These are phyloP conservation scores for Cephalotrichum gorgonifer DNA, from an alignment of 2,329 filamentous ascomycete genomes.

Conservation along the genomic window DNA sequence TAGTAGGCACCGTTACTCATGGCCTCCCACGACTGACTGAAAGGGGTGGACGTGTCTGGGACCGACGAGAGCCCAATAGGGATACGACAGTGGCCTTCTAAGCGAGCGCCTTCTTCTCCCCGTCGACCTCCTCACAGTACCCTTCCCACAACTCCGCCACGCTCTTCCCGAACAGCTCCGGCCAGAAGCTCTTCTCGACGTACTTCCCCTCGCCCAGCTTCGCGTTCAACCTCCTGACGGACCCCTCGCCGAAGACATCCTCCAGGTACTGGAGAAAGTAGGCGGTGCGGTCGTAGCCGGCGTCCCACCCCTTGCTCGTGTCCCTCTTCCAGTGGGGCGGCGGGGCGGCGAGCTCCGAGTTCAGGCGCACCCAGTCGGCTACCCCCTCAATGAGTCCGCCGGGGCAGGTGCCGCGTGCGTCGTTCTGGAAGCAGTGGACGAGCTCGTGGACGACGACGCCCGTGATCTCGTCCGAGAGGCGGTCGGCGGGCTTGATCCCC, in stretches of 20 bases:
- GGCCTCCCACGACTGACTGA: no score
- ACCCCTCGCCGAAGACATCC: slow-evolving; percentile 46
- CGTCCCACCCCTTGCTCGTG: slow-evolving; percentile 59
- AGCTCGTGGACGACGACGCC: slow-evolving; percentile 88
- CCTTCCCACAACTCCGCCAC: slow-evolving; percentile 65
- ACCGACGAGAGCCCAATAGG: background rate
- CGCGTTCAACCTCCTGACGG: slow-evolving; percentile 56
- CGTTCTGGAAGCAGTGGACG: slow-evolving; percentile 89
- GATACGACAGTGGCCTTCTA: background rate
- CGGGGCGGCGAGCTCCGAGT: slow-evolving; percentile 60
- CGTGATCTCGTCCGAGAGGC: slow-evolving; percentile 52
- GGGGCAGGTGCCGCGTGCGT: slow-evolving; percentile 49
- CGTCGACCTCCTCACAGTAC: slow-evolving; percentile 37
- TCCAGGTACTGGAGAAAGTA: slow-evolving; percentile 89
- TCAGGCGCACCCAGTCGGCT: slow-evolving; percentile 83
- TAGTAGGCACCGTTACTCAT: no score
- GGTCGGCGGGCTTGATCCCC: slow-evolving; percentile 27
- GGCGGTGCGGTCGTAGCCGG: slow-evolving; percentile 80
- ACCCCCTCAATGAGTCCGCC: slow-evolving; percentile 83
- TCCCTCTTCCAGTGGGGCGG: slow-evolving; percentile 76
- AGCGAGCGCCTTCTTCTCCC: background rate
- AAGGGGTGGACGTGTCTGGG: no score
- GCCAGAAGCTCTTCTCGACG: slow-evolving; percentile 57
- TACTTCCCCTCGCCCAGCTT: slow-evolving; percentile 54
- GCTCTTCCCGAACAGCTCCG: slow-evolving; percentile 51